Percentiles rank a stretch among this genome's conserved stretches.
Evolutionary conservation across 208 protist genomes (phyloP).

Genomic region (Acanthamoeba healyi): DNA sequence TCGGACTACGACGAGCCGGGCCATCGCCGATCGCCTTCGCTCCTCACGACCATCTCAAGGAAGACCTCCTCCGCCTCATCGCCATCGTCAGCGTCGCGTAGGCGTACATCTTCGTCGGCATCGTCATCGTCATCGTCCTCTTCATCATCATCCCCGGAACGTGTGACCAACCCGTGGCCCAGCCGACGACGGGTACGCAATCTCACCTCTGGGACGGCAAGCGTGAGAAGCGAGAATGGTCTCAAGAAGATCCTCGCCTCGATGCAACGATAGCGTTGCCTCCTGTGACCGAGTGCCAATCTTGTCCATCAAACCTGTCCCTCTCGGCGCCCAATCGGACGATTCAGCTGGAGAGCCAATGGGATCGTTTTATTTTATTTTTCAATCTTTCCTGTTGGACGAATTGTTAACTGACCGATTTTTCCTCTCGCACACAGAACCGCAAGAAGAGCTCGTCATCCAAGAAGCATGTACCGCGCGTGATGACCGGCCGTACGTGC

Average conservation of each 20-base stretch:
- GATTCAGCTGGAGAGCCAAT: not conserved
- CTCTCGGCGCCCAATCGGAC: too few species aligned
- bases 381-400: not conserved
- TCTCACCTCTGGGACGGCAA: too few species aligned
- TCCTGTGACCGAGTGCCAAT: too few species aligned
- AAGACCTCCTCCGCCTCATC: not conserved
- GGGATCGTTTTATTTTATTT: not conserved
- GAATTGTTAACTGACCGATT: not conserved
- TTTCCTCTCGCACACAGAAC: not conserved
- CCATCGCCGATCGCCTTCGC: not conserved
- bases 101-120: not conserved
- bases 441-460: not conserved
- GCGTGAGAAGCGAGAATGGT: too few species aligned
- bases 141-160: not conserved
- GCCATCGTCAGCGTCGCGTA: not conserved
- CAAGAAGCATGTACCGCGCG: not conserved
- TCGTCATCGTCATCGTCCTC: not conserved
- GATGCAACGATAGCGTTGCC: too few species aligned
- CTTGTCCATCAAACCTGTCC: too few species aligned
- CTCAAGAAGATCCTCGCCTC: too few species aligned
- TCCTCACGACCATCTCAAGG: not conserved
- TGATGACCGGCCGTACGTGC: slow-evolving; percentile 13
- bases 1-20: not conserved
- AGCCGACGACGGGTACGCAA: not conserved
- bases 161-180: not conserved